Conservation (phyloP, 2,329 filamentous ascomycete genomes). For the Fusarium anguioides region DNA sequence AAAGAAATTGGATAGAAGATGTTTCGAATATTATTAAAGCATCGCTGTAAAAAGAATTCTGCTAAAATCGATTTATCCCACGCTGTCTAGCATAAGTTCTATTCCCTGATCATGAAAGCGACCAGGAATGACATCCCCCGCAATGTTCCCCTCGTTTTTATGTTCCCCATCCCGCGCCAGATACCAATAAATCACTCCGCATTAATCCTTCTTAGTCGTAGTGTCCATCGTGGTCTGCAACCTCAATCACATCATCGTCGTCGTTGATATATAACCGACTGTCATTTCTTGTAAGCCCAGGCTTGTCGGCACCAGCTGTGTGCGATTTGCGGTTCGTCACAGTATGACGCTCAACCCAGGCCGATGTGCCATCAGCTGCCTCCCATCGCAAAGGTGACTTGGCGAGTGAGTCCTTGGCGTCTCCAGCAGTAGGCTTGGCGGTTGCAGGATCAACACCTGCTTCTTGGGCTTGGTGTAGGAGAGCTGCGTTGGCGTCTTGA, state of each 20-base stretch:
- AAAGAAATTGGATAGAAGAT: slow-evolving; percentile 16
- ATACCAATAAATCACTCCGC: slow-evolving; percentile 4
- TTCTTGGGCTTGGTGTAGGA: slow-evolving; percentile 45
- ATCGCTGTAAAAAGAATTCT: slow-evolving; percentile 18
- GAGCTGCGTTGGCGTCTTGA: slow-evolving; percentile 52
- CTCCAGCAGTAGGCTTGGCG: slow-evolving; percentile 31
- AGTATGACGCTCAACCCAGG: slow-evolving; percentile 53
- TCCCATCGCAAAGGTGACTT: slow-evolving; percentile 51
- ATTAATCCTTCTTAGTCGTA: slow-evolving; percentile 40
- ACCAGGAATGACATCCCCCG: neutral
- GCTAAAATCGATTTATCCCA: slow-evolving; percentile 4
- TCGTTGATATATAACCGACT: slow-evolving; percentile 44
- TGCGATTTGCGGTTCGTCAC: slow-evolving; percentile 40
- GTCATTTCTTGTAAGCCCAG: slow-evolving; percentile 38
- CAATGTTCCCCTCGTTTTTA: neutral
- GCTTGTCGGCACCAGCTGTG: slow-evolving; percentile 12
- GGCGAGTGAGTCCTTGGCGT: slow-evolving; percentile 20
- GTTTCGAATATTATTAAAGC: slow-evolving; percentile 9
- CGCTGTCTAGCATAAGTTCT: slow-evolving; percentile 14
- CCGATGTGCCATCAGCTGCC: slow-evolving; percentile 49
- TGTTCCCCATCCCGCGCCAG: no score
- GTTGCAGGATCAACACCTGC: slow-evolving; percentile 40
- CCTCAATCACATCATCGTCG: slow-evolving; percentile 45
- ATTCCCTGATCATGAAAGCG: neutral
- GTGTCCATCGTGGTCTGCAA: slow-evolving; percentile 40